Percentiles rank a stretch among this genome's conserved stretches.
These are phyloP conservation scores for Aspergillus caelatus DNA, from an alignment of 2,329 filamentous ascomycete genomes.

Conservation along the genomic window DNA sequence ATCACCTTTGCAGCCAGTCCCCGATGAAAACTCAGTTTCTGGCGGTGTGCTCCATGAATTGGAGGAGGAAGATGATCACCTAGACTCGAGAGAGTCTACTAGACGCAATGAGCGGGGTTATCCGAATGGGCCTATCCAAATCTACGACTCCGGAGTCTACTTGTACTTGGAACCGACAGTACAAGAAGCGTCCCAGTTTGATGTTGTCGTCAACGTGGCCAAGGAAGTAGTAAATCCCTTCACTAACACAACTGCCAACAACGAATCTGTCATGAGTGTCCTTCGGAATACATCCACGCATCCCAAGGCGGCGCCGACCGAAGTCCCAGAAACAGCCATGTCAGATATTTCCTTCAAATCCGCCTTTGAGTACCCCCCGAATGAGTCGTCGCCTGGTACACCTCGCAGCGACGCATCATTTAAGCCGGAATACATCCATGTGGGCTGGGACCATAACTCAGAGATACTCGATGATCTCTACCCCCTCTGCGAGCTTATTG, in stretches of 20 bases:
- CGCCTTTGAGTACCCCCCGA: conserved; percentile 45
- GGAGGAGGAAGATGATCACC: conserved; percentile 54
- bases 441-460: conserved; percentile 69
- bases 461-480: conserved; percentile 66
- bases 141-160: conserved; percentile 64
- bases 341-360: conserved; percentile 55
- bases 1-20: conserved; percentile 29
- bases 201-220: conserved; percentile 67
- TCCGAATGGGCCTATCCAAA: conserved; percentile 65
- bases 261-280: conserved; percentile 46
- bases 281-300: conserved; percentile 52
- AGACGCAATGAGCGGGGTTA: conserved; percentile 66
- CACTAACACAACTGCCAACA: conserved; percentile 31
- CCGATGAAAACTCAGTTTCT: conserved; percentile 29
- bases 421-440: conserved; percentile 66
- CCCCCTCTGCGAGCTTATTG: conserved; percentile 63
- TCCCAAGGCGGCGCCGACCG: conserved; percentile 37
- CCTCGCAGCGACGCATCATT: conserved; percentile 36
- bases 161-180: conserved; percentile 65
- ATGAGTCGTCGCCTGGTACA: conserved; percentile 30
- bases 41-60: conserved; percentile 48
- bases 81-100: conserved; percentile 57
- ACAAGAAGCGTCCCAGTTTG: conserved; percentile 62
- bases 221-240: conserved; percentile 68
- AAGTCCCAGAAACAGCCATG: conserved; percentile 47